A percentile compares a stretch with the other conserved stretches of the same genome.
phyloP scores from a whole-genome alignment of 2,329 filamentous ascomycete species.

The Xylariaceae sp. region DNA sequence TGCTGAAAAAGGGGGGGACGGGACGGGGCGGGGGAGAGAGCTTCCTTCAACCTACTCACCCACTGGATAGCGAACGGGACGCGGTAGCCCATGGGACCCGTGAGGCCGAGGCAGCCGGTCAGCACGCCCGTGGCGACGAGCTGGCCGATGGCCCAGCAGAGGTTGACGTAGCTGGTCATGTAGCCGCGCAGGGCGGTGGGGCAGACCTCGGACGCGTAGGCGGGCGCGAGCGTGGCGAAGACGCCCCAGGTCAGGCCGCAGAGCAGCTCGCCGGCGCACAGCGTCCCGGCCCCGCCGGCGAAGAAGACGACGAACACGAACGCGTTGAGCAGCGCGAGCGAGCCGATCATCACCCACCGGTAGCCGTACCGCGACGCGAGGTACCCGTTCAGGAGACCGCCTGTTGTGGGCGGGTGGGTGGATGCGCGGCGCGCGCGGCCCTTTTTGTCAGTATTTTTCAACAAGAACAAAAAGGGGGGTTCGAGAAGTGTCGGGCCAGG shows the following conservation, averaged over 20 bases:
- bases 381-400: conserved; percentile 22
- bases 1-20: neutral
- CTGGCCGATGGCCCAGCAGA: conserved; percentile 39
- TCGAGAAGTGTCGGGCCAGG: neutral
- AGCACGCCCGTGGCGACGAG: conserved; percentile 33
- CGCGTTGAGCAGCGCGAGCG: conserved; percentile 20
- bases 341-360: conserved; percentile 22
- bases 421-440: no score
- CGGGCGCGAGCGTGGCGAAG: conserved; percentile 24
- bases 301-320: conserved; percentile 24
- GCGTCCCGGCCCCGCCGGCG: conserved; percentile 13
- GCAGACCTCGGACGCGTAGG: conserved; percentile 29
- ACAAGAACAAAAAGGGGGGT: neutral
- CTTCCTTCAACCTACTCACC: no score
- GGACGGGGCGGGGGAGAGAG: no score
- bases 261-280: conserved; percentile 22
- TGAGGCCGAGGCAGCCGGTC: conserved; percentile 26
- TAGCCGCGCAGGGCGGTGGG: conserved; percentile 26
- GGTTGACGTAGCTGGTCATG: conserved; percentile 37
- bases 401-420: conserved; percentile 10
- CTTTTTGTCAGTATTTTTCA: no score
- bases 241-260: conserved; percentile 26
- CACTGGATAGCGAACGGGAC: conserved; percentile 38
- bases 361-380: conserved; percentile 22
- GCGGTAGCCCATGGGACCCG: conserved; percentile 33